Evolutionary conservation across 129 eudicot species (phyloP).

Genomic region (Arctium minus): DNA sequence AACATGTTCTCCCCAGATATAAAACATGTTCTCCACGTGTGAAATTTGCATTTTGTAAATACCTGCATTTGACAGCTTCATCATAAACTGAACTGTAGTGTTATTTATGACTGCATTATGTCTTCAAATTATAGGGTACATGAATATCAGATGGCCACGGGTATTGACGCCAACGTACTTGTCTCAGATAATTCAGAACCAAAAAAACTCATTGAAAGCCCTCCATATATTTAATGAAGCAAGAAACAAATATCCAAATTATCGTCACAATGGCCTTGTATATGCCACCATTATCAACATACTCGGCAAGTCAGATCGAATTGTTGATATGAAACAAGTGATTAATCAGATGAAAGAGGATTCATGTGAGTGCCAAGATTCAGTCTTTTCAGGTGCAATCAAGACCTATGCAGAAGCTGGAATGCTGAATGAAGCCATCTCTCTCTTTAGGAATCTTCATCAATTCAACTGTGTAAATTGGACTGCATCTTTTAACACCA

Average conservation of each 20-base stretch:
- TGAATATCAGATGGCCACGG: slow-evolving; percentile 88
- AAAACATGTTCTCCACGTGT: background rate
- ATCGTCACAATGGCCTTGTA: slow-evolving; percentile 81
- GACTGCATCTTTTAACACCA: slow-evolving; percentile 74
- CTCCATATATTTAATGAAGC: slow-evolving; percentile 73
- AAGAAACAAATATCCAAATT: slow-evolving; percentile 56
- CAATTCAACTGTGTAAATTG: slow-evolving; percentile 78
- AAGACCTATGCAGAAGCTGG: slow-evolving; percentile 67
- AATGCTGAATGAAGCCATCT: slow-evolving; percentile 67
- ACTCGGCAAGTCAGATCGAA: slow-evolving; percentile 55
- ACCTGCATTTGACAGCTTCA: background rate
- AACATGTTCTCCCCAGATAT: background rate
- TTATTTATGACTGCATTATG: background rate
- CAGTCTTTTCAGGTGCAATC: slow-evolving; percentile 53
- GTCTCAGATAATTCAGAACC: slow-evolving; percentile 59
- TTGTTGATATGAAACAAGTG: slow-evolving; percentile 67
- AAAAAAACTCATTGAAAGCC: slow-evolving; percentile 76
- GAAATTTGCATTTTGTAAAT: background rate
- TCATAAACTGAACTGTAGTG: background rate
- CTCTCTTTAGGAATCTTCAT: slow-evolving; percentile 60
- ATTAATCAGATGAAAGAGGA: slow-evolving; percentile 72
- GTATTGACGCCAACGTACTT: slow-evolving; percentile 71
- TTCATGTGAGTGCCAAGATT: slow-evolving; percentile 80
- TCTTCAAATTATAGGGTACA: slow-evolving; percentile 15
- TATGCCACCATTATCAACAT: slow-evolving; percentile 83